phyloP scores from a whole-genome alignment of 805 yeast genomes.

The Saccharomycopsis javanensis region DNA sequence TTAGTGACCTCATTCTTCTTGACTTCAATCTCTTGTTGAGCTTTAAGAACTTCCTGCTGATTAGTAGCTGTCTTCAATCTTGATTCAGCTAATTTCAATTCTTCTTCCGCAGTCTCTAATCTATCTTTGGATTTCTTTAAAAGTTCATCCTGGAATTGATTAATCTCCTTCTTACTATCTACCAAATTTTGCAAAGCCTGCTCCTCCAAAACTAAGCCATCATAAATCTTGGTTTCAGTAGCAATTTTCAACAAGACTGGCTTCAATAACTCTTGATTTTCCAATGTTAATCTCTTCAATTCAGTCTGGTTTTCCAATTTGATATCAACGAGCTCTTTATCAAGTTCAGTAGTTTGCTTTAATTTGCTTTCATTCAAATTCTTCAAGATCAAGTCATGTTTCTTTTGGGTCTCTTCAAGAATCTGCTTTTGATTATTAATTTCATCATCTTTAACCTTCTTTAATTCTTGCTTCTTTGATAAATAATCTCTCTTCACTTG shows the following conservation, averaged over 20 bases:
- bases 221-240: conserved; percentile 3
- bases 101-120: conserved; percentile 9
- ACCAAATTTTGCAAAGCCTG: conserved; percentile 9
- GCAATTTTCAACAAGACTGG: conserved; percentile 14
- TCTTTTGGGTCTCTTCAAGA: conserved; percentile 10
- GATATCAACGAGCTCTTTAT: conserved; percentile 13
- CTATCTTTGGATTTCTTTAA: conserved; percentile 10
- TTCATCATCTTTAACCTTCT: conserved; percentile 12
- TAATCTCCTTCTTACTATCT: conserved; percentile 6
- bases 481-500: conserved; percentile 5
- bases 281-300: conserved; percentile 9
- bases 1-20: conserved; percentile 13
- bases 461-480: conserved; percentile 15
- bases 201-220: conserved; percentile 10
- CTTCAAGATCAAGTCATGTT: conserved; percentile 14
- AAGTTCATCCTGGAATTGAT: conserved; percentile 10
- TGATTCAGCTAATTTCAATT: conserved; percentile 9
- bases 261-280: conserved; percentile 7
- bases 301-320: conserved; percentile 9
- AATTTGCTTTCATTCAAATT: conserved; percentile 9
- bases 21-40: conserved; percentile 14
- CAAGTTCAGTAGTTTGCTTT: conserved; percentile 2
- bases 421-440: conserved; percentile 12
- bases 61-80: conserved; percentile 7
- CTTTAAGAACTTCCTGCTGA: conserved; percentile 13